Percentiles rank a stretch among this genome's conserved stretches.
Conservation (phyloP, 345 rosid genomes). For the Luvunga scandens region DNA sequence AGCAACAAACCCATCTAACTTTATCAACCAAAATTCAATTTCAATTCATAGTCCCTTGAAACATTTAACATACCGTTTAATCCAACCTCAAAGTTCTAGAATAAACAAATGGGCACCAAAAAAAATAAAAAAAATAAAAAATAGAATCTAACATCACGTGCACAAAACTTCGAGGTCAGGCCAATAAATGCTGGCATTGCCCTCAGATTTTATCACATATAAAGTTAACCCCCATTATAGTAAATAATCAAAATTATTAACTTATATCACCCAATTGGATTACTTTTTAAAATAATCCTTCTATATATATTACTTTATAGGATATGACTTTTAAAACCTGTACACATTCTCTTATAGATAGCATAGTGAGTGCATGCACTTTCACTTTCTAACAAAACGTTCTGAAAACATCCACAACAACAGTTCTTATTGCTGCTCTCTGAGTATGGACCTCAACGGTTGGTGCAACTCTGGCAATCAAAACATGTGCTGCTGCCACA, state of each 20-base stretch:
- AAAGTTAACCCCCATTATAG: neutral
- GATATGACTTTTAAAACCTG: neutral
- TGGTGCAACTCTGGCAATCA: constrained; percentile 26
- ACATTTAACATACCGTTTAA: neutral
- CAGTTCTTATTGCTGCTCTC: neutral
- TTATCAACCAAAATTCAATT: neutral
- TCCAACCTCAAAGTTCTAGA: neutral
- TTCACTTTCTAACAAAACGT: neutral
- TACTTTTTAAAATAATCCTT: neutral
- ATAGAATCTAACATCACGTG: neutral
- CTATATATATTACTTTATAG: neutral
- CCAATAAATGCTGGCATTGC: neutral
- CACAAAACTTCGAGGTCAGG: neutral
- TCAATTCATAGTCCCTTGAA: neutral
- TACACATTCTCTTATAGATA: neutral
- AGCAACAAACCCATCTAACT: neutral
- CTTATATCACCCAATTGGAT: neutral
- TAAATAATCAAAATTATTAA: neutral
- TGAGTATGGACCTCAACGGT: constrained; percentile 23
- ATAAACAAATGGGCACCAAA: neutral
- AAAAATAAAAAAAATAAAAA: too few relatives aligned
- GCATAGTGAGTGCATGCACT: neutral
- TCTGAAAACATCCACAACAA: neutral
- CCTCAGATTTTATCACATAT: neutral
- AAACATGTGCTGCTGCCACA: constrained; percentile 1